Base-by-base conservation (phyloP, 2,329 filamentous ascomycete species). In the Niveomyces coronatus region DNA sequence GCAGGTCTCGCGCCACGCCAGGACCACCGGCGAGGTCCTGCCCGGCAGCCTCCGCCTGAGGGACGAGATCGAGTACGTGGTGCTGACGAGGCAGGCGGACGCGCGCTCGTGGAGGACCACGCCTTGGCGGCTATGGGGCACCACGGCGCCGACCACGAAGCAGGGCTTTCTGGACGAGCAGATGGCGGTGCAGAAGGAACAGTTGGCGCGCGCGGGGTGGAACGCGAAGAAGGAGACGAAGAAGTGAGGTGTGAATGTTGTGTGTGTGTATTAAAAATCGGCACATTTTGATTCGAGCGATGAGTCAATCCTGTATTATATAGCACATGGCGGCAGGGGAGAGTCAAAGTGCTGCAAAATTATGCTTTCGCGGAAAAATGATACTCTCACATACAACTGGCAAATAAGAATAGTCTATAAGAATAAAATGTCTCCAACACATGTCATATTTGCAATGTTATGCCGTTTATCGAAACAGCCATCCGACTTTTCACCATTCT, bases 61-160 rank as follows among this genome's bases (percentile, higher is more conserved):
- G 49, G 61, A 72, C 35, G 65, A 79, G 47, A 54, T 67, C 2
- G 82, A 86, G 62, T 75, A 84, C 50, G 45, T 85, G 4, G 77
- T 82, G 27, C 46, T 85, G 31, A 73, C 76, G 50, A 52, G 66
- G 19, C 40, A 56, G 20, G 45, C 71, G 30, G 59, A 68, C 50
- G 60, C 58, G 32, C 56, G 51, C 38, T 72, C 70, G 15, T 71
- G 62, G 46, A 53, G 62, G 51, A 54, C 65, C 40, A 59, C 55
- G 19, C 62, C 67, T 3, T 85, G 81, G 81, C 67, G 64, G 52
- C 56, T 84, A 35, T 81, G 79, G 71, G 80, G 81, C 11, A 80
- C 74, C 15, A 61, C 74, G 20, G 55, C 68, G 29, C 67, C 73
- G 48, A 75, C 70, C 10, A 70, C 67, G 1, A 52, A 70, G 3